Conservation (phyloP, 345 rosid genomes). For the Luvunga scandens region DNA sequence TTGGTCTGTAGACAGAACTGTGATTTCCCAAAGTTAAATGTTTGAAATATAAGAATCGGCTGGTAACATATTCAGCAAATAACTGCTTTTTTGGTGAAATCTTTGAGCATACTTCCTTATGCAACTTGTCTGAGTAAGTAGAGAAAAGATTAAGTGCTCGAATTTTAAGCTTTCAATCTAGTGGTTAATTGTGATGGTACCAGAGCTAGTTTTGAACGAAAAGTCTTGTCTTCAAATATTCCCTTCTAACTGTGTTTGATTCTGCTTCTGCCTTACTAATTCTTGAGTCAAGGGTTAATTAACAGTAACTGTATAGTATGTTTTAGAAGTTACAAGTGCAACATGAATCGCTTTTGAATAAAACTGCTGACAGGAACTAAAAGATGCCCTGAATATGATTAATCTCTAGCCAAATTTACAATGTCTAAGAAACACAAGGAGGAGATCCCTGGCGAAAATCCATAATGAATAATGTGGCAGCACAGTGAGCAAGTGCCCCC, state of each 20-base stretch:
- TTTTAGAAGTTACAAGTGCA: neutral
- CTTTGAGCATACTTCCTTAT: neutral
- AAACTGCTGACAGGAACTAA: neutral
- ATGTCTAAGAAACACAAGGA: slow-evolving; percentile 27
- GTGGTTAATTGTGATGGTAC: neutral
- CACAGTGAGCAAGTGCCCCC: slow-evolving; percentile 81
- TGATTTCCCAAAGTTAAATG: neutral
- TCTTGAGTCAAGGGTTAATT: neutral
- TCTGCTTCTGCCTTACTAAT: neutral
- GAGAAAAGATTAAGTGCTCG: neutral
- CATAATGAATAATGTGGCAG: slow-evolving; percentile 67
- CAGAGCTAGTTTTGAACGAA: neutral
- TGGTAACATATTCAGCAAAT: neutral
- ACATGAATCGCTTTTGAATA: neutral
- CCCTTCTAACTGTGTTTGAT: neutral
- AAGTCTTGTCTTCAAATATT: neutral
- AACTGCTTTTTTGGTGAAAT: neutral
- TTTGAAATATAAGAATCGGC: neutral
- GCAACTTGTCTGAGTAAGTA: neutral
- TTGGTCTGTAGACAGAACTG: neutral
- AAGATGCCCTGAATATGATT: neutral
- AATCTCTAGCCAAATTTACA: neutral
- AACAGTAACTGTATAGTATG: neutral
- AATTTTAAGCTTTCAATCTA: neutral
- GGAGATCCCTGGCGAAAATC: slow-evolving; percentile 72